Conservation (phyloP, 345 rosid genomes). For the Linum tenue region DNA sequence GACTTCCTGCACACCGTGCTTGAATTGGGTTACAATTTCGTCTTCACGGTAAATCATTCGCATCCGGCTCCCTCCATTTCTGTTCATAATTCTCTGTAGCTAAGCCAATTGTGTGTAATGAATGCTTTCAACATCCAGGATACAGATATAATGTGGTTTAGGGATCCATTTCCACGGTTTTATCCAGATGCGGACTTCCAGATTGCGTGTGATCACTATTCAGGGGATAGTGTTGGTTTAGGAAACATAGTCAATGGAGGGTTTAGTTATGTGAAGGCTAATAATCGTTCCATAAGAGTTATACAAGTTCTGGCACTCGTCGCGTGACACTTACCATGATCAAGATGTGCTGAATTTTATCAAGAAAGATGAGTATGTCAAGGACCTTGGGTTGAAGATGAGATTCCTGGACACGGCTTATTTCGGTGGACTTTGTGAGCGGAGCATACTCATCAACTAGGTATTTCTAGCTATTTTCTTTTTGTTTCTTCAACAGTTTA, state of each 20-base stretch:
- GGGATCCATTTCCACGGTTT: constrained; percentile 61
- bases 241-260: constrained; percentile 61
- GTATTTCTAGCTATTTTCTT: no score
- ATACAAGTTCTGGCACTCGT: constrained; percentile 75
- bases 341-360: constrained; percentile 74
- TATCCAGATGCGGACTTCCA: constrained; percentile 56
- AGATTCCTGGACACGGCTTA: constrained; percentile 66
- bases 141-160: constrained; percentile 75
- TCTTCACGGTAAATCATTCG: constrained; percentile 15
- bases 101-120: not conserved
- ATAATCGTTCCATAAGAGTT: constrained; percentile 57
- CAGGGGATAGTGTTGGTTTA: constrained; percentile 30
- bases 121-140: constrained; percentile 31
- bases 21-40: constrained; percentile 46
- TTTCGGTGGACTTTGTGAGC: constrained; percentile 88
- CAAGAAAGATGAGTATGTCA: constrained; percentile 40
- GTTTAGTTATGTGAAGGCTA: constrained; percentile 54
- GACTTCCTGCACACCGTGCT: constrained; percentile 38
- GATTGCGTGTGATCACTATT: constrained; percentile 61
- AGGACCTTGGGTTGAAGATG: constrained; percentile 42
- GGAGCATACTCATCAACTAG: no score
- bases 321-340: constrained; percentile 46
- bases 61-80: not conserved
- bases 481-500: no score
- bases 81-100: not conserved